These are phyloP conservation scores for Phlebiopsis gigantea DNA, from an alignment of 768 basidiomycete species.

Conservation along the genomic window DNA sequence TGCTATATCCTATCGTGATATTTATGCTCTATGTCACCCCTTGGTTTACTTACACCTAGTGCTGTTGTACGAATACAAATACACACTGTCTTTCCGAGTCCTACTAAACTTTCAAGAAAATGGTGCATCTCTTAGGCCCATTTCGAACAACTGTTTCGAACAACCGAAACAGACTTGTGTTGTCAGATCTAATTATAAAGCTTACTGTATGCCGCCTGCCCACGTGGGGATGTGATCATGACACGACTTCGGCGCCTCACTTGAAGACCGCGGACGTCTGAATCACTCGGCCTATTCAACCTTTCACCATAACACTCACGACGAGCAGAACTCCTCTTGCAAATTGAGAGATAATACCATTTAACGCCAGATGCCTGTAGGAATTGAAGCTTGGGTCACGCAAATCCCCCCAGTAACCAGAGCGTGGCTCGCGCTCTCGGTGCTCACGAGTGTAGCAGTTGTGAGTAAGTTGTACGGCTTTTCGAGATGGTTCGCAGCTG, in stretches of 20 bases:
- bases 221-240: slow-evolving; percentile 4
- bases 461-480: slow-evolving; percentile 43
- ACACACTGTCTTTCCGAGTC: neutral
- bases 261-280: neutral
- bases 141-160: no score
- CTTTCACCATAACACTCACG: neutral
- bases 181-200: no score
- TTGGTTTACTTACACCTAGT: neutral
- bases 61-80: slow-evolving; percentile 1
- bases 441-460: slow-evolving; percentile 79
- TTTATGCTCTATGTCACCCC: neutral
- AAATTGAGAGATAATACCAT: no score
- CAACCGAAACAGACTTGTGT: no score
- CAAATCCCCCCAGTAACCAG: slow-evolving; percentile 92
- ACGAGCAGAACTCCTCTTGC: neutral
- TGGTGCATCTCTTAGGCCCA: neutral
- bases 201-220: neutral
- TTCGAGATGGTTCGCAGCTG: slow-evolving; percentile 8
- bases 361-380: slow-evolving; percentile 56
- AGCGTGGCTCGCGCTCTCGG: slow-evolving; percentile 75
- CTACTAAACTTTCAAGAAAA: neutral
- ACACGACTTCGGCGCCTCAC: slow-evolving; percentile 1
- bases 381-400: slow-evolving; percentile 84
- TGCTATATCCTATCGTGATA: slow-evolving; percentile 1
- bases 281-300: neutral